A percentile compares a stretch with the other conserved stretches of the same genome.
phyloP scores from a whole-genome alignment of 257 asterid genomes.

The Capsicum baccatum region DNA sequence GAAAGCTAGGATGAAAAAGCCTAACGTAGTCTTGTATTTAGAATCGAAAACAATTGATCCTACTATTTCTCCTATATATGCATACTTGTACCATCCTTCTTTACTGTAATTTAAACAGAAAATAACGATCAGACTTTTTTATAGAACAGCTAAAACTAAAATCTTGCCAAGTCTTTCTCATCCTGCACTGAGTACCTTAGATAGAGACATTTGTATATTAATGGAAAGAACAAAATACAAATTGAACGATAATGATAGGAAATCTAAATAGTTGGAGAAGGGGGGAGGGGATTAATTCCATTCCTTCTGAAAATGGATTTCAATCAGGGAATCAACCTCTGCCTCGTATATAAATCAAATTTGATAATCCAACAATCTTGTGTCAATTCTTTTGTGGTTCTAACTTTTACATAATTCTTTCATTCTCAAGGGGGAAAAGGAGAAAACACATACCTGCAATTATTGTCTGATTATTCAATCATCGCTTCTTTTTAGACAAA shows the following conservation, averaged over 20 bases:
- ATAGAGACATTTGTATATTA: background rate
- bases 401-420: background rate
- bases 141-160: too few relatives aligned
- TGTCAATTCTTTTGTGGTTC: background rate
- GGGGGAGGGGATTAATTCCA: background rate
- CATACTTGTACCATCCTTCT: background rate
- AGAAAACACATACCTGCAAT: background rate
- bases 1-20: too few relatives aligned
- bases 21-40: too few relatives aligned
- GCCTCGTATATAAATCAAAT: background rate
- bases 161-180: too few relatives aligned
- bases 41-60: too few relatives aligned
- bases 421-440: background rate
- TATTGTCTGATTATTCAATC: background rate
- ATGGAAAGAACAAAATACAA: background rate
- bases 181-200: background rate
- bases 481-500: background rate
- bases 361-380: background rate
- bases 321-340: background rate
- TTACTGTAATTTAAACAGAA: background rate
- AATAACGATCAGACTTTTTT: too few relatives aligned
- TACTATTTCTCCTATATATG: background rate
- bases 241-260: background rate
- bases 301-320: background rate
- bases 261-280: background rate